Conservation (phyloP, 768 basidiomycete genomes). For the Termitomyces sp. region DNA sequence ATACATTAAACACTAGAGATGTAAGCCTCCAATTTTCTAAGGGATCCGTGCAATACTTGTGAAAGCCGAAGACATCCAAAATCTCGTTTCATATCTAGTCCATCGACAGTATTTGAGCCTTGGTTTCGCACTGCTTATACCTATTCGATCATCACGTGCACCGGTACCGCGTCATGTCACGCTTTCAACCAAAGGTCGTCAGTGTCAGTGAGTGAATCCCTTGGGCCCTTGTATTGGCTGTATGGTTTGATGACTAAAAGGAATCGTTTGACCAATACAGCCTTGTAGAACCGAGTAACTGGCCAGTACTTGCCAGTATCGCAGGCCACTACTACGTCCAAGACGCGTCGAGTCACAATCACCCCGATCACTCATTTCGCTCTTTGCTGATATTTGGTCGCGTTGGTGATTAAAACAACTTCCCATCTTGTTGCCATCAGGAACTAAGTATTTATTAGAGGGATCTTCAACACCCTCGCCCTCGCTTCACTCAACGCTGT, state of each 20-base stretch:
- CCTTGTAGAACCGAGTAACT: neutral
- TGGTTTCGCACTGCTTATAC: no score
- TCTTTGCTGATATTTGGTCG: constrained; percentile 9
- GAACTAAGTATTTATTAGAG: neutral
- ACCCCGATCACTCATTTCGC: neutral
- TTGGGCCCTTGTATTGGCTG: neutral
- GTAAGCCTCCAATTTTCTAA: no score
- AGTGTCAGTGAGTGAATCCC: neutral
- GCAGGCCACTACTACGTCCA: no score
- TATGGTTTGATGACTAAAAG: no score
- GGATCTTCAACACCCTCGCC: neutral
- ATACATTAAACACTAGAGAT: no score
- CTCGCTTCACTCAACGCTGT: constrained; percentile 1
- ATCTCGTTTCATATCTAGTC: no score
- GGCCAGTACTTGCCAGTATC: no score
- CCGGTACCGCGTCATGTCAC: neutral
- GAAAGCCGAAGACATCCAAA: no score
- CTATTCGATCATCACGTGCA: neutral
- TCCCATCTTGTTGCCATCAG: neutral
- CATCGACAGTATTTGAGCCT: no score
- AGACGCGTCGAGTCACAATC: constrained; percentile 11
- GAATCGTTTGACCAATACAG: neutral
- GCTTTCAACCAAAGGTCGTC: neutral
- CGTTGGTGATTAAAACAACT: neutral
- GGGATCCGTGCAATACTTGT: no score